These are phyloP conservation scores for Erodium texanum DNA, from an alignment of 441 rosid genomes.

Conservation along the genomic window DNA sequence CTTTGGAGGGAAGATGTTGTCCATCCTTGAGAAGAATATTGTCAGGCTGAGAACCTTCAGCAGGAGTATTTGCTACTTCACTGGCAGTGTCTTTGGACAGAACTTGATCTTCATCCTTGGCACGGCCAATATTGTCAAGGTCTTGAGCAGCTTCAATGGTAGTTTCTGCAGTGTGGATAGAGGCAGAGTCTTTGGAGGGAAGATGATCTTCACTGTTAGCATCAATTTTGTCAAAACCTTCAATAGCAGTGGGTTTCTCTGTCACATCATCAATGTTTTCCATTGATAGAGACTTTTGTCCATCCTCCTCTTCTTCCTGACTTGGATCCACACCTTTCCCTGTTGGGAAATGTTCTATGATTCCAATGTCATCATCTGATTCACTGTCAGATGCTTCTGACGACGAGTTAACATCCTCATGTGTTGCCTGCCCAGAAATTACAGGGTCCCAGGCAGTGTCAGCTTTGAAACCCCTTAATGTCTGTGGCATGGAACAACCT, in stretches of 20 bases:
- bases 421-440: constrained; percentile 32
- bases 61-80: not conserved
- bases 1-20: not conserved
- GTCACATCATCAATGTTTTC: constrained; percentile 16
- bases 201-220: not conserved
- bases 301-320: constrained; percentile 23
- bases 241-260: not conserved
- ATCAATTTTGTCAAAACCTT: not conserved
- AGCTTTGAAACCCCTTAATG: constrained; percentile 33
- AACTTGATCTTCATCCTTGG: not conserved
- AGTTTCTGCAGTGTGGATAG: not conserved
- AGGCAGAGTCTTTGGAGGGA: not conserved
- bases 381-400: constrained; percentile 33
- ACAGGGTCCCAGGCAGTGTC: constrained; percentile 49
- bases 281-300: constrained; percentile 15
- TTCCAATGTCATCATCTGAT: constrained; percentile 56
- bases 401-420: constrained; percentile 23
- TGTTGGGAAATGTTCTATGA: constrained; percentile 33
- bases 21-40: not conserved
- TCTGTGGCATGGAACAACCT: constrained; percentile 21
- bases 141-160: not conserved
- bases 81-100: not conserved
- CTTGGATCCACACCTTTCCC: constrained; percentile 17
- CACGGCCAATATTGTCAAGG: constrained; percentile 1
- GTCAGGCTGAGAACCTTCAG: no score